Evolutionary conservation across 2,329 filamentous ascomycete genomes (phyloP), one percentile per base, ranked within the genome.

Genomic region (Sordariomycetes sp.): DNA sequence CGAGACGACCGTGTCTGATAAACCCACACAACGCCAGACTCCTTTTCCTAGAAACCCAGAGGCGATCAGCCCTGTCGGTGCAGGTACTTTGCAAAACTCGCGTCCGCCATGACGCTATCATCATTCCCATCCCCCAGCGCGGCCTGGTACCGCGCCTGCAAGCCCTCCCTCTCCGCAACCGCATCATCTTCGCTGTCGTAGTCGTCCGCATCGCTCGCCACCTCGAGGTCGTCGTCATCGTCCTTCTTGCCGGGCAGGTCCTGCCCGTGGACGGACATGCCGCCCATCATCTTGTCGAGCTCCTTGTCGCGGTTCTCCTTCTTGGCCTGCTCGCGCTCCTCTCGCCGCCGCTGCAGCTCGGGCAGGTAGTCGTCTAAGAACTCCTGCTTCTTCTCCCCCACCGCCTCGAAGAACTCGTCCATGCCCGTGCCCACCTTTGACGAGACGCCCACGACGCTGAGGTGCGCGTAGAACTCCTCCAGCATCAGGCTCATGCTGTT

Each of bases 401-500:
- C 88, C 0, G 90, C 87, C 27, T 78, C 74, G 55, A 98, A 96
- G 59, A 98, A 98, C 17, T 94, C 86, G 38, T 93, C 83, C 21
- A 98, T 76, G 4, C 92, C 93, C 1, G 84, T 80, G 16, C 92
- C 92, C 0, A 90, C 86, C 75, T 94, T 90, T 7, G 87, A 84
- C 45, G 86, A 94, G 10, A 98, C 93, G 0, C 82, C 87, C 0
- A 98, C 90, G 8, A 98, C 85, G 50, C 78, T 93, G 21, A 98
- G 66, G 51, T 96, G 87, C 25, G 86, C 80, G 59, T 98, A 98
- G 53, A 98, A 98, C 55, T 98, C 92, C 50, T 98, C 92, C 21
- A 98, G 68, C 72, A 98, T 86, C 41, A 96, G 66, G 51, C 86
- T 94, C 92, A 98, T 98, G 51, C 86, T 94, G 68, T 95, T 96